Evolutionary conservation across 352 stramenopile genomes (phyloP), one percentile per base, ranked within the genome.

Genomic region (Pythium oligandrum): DNA sequence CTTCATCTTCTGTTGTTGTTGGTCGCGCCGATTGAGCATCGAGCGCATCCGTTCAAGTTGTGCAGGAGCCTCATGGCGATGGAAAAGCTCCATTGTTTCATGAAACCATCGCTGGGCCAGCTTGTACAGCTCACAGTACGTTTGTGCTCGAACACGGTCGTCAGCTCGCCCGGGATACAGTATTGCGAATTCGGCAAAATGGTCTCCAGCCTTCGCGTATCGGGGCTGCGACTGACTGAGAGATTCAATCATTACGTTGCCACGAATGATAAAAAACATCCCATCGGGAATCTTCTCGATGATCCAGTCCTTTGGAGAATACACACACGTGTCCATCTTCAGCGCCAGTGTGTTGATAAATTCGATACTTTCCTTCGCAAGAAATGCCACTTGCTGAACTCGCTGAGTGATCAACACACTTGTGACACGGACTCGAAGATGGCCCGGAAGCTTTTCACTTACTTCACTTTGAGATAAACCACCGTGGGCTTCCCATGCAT

Each of bases 1-100:
- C 55, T 92, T 88, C 71, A 86, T 89, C 59, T 92, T 92, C 46
- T 88, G 78, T 44, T 87, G 66, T 42, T 92, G 81, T 36, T 88
- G 75, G 35, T 92, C 78, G 0, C 62, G 68, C 3, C 73, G 61
- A 12, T 53, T 71, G 6, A 80, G 66, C 55, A 82, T 80, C 7
- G 71, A 79, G 0, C 66, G 70, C 80, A 90, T 87, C 6, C 65
- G 52, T 47, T 79, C 75, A 33, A 90, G 57, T 26, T 26, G 17
- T 9, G 70, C 52, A 6, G 51, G 43, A 3, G 48, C 38, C 0
- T 66, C 61, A 2, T 73, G 55, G 6, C 73, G 70, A 44, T 87
- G 78, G 42, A 88, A 90, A 34, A 72, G 68, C 32, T 50, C 63
- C 1, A 92, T 31, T 0, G 77, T 77, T 26, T 69, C 75, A 34